These are phyloP conservation scores for Coemansia asiatica DNA, from an alignment of 192 early-diverging fungal species.

Conservation along the genomic window DNA sequence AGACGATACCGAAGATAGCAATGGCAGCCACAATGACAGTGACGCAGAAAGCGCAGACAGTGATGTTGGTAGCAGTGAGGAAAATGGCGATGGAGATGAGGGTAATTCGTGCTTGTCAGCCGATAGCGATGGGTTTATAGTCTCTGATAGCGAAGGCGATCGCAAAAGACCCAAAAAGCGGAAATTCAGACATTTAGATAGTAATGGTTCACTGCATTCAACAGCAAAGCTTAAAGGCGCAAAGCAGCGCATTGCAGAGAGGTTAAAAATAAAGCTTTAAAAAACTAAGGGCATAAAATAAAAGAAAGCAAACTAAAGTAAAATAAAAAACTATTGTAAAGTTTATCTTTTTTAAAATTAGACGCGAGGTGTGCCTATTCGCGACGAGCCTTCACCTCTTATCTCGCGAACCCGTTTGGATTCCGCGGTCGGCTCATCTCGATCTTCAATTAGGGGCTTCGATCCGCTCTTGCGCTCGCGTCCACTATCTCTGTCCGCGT, in stretches of 20 bases:
- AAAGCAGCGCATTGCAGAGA: conserved; percentile 42
- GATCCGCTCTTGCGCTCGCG: conserved; percentile 8
- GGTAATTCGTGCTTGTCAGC: conserved; percentile 11
- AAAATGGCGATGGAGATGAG: conserved; percentile 1
- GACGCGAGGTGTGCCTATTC: conserved; percentile 32
- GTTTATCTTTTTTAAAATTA: not conserved
- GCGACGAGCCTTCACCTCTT: conserved; percentile 25
- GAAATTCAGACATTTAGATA: conserved; percentile 5
- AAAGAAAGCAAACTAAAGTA: not conserved
- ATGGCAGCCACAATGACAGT: not conserved
- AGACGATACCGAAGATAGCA: not conserved
- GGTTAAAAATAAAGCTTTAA: conserved; percentile 50
- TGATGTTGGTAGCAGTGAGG: conserved; percentile 13
- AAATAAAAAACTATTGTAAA: not conserved
- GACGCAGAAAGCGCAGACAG: not conserved
- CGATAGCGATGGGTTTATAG: conserved; percentile 22
- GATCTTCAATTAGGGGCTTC: conserved; percentile 12
- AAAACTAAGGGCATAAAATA: not conserved
- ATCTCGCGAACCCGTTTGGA: conserved; percentile 24
- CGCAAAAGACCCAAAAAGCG: conserved; percentile 12
- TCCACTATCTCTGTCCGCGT: conserved; percentile 4
- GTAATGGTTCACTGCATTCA: not conserved
- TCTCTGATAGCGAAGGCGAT: conserved; percentile 34
- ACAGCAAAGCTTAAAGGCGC: conserved; percentile 24
- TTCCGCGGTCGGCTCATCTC: conserved; percentile 20